Percentiles rank a stretch among this genome's conserved stretches.
phyloP scores from a whole-genome alignment of 148 eudicot species.

The Silene latifolia region DNA sequence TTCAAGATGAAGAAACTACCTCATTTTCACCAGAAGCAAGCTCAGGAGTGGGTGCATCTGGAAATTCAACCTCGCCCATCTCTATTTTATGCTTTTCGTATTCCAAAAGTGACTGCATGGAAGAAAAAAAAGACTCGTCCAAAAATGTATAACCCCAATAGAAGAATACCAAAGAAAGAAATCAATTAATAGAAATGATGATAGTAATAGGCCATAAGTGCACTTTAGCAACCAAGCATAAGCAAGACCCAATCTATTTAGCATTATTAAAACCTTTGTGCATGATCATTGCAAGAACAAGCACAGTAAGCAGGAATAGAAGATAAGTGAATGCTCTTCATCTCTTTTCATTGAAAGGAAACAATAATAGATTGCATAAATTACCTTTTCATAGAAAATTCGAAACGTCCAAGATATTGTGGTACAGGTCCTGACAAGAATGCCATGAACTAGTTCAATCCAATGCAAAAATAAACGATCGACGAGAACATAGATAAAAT shows the following conservation, averaged over 20 bases:
- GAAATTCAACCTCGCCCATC: constrained; percentile 67
- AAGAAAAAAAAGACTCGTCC: constrained; percentile 4
- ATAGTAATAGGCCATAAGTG: background rate
- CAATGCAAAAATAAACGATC: background rate
- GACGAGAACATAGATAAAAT: background rate
- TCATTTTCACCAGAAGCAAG: constrained; percentile 50
- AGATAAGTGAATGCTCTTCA: background rate
- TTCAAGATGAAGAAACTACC: constrained; percentile 30
- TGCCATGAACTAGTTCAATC: background rate
- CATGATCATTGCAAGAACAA: background rate
- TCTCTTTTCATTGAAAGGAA: background rate
- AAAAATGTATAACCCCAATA: background rate
- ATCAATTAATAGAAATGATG: background rate
- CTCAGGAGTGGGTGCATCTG: constrained; percentile 45
- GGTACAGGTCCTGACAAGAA: constrained; percentile 80
- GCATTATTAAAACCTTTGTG: background rate
- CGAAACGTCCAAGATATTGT: constrained; percentile 97
- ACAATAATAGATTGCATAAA: constrained; percentile 1
- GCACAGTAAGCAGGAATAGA: background rate
- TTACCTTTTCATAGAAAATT: constrained; percentile 92
- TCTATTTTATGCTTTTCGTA: constrained; percentile 66
- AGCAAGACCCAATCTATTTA: background rate
- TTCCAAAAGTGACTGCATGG: constrained; percentile 74
- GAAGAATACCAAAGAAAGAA: background rate
- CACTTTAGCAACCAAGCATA: background rate